These are phyloP conservation scores for Saitozyma sp. DNA, from an alignment of 768 basidiomycete genomes.

Conservation along the genomic window DNA sequence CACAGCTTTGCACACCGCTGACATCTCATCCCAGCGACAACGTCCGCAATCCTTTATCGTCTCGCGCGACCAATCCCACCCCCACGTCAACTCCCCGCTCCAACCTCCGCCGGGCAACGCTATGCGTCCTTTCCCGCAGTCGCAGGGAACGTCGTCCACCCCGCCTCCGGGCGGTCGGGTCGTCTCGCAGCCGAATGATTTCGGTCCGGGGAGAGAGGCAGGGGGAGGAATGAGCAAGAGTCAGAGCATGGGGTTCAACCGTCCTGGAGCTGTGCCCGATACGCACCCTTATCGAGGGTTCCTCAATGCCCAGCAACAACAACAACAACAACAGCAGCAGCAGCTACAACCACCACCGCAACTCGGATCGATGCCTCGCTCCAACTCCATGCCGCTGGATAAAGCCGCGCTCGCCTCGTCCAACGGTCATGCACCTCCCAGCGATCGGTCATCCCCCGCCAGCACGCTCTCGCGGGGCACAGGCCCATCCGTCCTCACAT, in stretches of 20 bases:
- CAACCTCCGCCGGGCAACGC: too few relatives aligned
- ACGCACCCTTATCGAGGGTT: conserved; percentile 28
- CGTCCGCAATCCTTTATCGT: too few relatives aligned
- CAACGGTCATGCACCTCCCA: not conserved
- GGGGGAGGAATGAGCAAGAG: conserved; percentile 18
- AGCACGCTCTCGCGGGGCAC: too few relatives aligned
- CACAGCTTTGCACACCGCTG: too few relatives aligned
- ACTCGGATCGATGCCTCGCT: conserved; percentile 13
- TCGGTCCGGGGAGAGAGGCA: not conserved
- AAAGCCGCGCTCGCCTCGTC: conserved; percentile 10
- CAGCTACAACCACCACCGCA: not conserved
- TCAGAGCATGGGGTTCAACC: conserved; percentile 34
- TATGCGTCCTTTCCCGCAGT: too few relatives aligned
- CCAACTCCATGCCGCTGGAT: conserved; percentile 28
- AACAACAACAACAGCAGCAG: conserved; percentile 10
- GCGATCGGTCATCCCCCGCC: not conserved
- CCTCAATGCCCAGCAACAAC: conserved; percentile 11
- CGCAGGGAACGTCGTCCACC: too few relatives aligned
- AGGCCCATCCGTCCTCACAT: too few relatives aligned
- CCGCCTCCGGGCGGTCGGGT: not conserved
- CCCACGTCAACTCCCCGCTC: too few relatives aligned
- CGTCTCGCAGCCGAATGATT: not conserved
- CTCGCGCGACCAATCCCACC: too few relatives aligned
- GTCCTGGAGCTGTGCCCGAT: conserved; percentile 13
- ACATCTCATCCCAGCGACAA: too few relatives aligned